Evolutionary conservation across 306 rosid species (phyloP), one percentile per base, ranked within the genome.

Genomic region (Sicyos edulis): DNA sequence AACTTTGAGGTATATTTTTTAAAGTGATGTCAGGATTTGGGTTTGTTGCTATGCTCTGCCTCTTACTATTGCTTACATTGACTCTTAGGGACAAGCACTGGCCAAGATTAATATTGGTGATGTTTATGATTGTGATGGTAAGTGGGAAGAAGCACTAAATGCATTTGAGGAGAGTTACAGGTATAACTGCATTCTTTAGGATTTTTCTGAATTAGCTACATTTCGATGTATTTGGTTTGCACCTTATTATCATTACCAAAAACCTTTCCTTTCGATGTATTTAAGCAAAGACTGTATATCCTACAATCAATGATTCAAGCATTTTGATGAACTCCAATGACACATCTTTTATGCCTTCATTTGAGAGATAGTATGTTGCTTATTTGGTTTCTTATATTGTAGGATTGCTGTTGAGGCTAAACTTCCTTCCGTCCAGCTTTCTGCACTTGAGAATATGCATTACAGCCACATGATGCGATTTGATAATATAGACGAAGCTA

Each of bases 401-500:
- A 93, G 98, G 85, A 83, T 93, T 74, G 89, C 97, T 77, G 71
- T 79, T 77, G 89, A 90, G 75, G 90, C 91, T 29, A 78, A 84
- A 66, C 86, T 87, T 78, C 88, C 88, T 75, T 66, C 77, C n/a
- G 44, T 80, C 55, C 93, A 93, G 79, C 95, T 88, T 78, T 75
- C 80, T 52, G 98, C 96, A 20, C 86, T 93, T 76, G 95, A 93
- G 78, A 90, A 91, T 73, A 93, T 93, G 98, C 97, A 93, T 69
- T 90, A 93, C 74, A 84, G 84, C 86, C 84, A 90, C 77, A 82
- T 90, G 96, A 87, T 88, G 67, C 83, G 98, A 80, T 88, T 90
- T 83, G 91, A 88, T 75, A 74, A 90, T 75, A 85, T 83, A 73
- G 83, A 81, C 24, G 89, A 88, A 86, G 86, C 96, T 75, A 83